These are phyloP conservation scores for Zygosaccharomyces sapae DNA, from an alignment of 1,139 yeast genomes.

Conservation along the genomic window DNA sequence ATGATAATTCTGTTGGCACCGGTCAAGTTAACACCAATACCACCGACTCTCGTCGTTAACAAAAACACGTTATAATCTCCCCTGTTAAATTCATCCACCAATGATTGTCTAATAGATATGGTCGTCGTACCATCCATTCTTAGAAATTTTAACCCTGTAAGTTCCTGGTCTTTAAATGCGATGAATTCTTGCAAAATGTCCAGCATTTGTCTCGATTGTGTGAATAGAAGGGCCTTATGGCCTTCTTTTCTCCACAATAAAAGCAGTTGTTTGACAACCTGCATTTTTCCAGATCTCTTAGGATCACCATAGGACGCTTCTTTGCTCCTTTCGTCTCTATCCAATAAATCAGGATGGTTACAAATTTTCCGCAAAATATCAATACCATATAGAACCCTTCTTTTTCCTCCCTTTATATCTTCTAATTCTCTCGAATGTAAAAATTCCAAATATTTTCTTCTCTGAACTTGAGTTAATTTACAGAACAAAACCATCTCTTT, in stretches of 20 bases:
- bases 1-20: constrained; percentile 95
- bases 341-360: constrained; percentile 89
- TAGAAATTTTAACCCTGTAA: constrained; percentile 48
- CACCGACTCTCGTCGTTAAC: constrained; percentile 92
- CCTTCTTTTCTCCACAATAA: constrained; percentile 73
- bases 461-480: constrained; percentile 71
- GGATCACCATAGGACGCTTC: constrained; percentile 60
- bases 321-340: constrained; percentile 45
- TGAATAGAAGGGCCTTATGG: constrained; percentile 75
- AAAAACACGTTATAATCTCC: constrained; percentile 62
- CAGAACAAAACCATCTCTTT: constrained; percentile 92
- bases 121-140: constrained; percentile 96
- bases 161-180: constrained; percentile 40
- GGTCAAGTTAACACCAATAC: constrained; percentile 86
- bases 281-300: constrained; percentile 80
- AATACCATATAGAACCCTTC: constrained; percentile 85
- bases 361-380: constrained; percentile 87
- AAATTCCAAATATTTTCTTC: constrained; percentile 67
- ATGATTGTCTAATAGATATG: constrained; percentile 64
- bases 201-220: constrained; percentile 93
- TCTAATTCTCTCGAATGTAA: constrained; percentile 70
- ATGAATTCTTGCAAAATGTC: constrained; percentile 75
- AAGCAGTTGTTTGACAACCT: constrained; percentile 72
- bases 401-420: constrained; percentile 67
- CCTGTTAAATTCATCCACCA: constrained; percentile 77